Percentiles rank a stretch among this genome's conserved stretches.
phyloP scores from a whole-genome alignment of 2,329 filamentous ascomycete species.

The Thielaviopsis ethacetica region DNA sequence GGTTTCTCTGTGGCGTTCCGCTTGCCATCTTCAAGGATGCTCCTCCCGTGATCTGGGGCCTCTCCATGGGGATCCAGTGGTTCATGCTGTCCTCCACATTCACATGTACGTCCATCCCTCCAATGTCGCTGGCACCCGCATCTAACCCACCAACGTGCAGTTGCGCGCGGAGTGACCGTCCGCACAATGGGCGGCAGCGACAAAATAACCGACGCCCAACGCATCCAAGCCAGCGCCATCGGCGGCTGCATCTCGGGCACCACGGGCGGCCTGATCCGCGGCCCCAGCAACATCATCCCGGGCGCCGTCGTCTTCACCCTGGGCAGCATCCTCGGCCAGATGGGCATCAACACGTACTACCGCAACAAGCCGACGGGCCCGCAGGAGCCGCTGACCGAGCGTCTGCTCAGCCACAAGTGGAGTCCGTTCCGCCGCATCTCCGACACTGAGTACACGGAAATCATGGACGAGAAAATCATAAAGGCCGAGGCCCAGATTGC shows the following conservation, averaged over 20 bases:
- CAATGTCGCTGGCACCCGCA: too few species aligned
- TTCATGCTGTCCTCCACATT: conserved; percentile 36
- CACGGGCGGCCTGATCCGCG: conserved; percentile 39
- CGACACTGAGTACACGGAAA: conserved; percentile 55
- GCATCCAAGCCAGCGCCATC: conserved; percentile 48
- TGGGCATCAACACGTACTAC: conserved; percentile 20
- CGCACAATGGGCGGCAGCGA: conserved; percentile 33
- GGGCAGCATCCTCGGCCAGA: conserved; percentile 25
- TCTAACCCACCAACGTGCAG: conserved; percentile 20
- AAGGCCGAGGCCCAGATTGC: conserved; percentile 62
- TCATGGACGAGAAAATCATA: conserved; percentile 56
- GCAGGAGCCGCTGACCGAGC: conserved; percentile 12
- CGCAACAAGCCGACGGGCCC: conserved; percentile 22
- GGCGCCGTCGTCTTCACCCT: conserved; percentile 32
- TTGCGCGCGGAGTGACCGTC: conserved; percentile 30
- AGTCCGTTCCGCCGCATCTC: conserved; percentile 54
- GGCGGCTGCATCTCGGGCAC: conserved; percentile 55
- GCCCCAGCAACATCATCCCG: conserved; percentile 35
- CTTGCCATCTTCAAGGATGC: conserved; percentile 54
- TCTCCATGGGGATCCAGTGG: conserved; percentile 64
- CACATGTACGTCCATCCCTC: conserved; percentile 31
- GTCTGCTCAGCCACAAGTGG: conserved; percentile 44
- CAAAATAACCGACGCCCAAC: conserved; percentile 39
- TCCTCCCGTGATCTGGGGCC: conserved; percentile 52
- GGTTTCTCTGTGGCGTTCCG: conserved; percentile 48